phyloP scores from a whole-genome alignment of 768 basidiomycete genomes.

The Hypholoma sublateritium region DNA sequence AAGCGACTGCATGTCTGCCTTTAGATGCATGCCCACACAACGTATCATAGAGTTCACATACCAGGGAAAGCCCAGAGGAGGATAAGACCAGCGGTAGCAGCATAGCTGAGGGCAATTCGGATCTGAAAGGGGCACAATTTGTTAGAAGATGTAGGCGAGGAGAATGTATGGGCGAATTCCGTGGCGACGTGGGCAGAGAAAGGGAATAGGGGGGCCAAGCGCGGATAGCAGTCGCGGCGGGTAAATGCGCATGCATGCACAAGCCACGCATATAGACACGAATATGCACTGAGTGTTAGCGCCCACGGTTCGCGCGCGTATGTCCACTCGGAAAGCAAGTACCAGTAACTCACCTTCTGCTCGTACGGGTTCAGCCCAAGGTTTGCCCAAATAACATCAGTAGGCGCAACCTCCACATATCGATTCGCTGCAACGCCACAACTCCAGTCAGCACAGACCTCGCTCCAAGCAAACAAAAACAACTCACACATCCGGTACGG shows the following conservation, averaged over 20 bases:
- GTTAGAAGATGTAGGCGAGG: too few relatives aligned
- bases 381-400: conserved; percentile 92
- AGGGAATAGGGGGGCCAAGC: too few relatives aligned
- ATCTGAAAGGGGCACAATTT: conserved; percentile 23
- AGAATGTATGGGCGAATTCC: too few relatives aligned
- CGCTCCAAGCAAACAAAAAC: neutral
- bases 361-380: conserved; percentile 90
- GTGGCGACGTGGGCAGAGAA: too few relatives aligned
- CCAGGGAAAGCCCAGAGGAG: conserved; percentile 88
- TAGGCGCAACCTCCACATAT: conserved; percentile 81
- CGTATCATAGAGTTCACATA: conserved; percentile 23
- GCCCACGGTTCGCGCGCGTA: neutral
- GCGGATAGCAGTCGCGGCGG: neutral
- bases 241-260: neutral
- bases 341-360: conserved; percentile 42
- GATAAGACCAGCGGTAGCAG: conserved; percentile 76
- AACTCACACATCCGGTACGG: conserved; percentile 75
- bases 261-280: neutral
- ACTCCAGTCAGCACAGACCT: neutral
- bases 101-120: conserved; percentile 67
- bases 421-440: conserved; percentile 39
- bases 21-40: too few relatives aligned
- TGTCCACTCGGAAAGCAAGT: neutral
- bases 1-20: conserved; percentile 50
- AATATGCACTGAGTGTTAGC: neutral